Base-by-base conservation (phyloP, 2,329 filamentous ascomycete species). In the Ophiostoma sp. region DNA sequence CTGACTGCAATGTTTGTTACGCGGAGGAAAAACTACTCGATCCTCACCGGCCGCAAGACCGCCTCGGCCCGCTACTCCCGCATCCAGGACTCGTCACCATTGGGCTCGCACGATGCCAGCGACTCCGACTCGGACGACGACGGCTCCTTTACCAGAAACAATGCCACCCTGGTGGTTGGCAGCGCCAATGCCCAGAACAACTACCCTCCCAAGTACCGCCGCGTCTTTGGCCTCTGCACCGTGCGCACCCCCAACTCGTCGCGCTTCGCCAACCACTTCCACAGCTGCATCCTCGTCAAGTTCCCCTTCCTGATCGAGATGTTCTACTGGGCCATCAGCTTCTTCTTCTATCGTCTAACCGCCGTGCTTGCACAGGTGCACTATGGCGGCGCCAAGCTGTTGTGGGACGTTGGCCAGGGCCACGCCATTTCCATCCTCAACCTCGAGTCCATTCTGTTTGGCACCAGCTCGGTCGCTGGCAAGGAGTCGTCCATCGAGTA, bases 271-370 rank as follows among this genome's bases (percentile, higher is more conserved):
- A 79, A 83, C 69, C 79, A 88, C 75, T 75, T 85, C 62, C 87
- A 89, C 77, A 88, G 85, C 71, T 82, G 86, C 35, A 80, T 89
- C 68, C 78, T 89, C 67, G 83, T 87, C 74, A 87, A 87, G 74
- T 88, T 87, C 73, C 89, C 89, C 4, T 91, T 91, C 76, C 77
- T 91, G 69, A 83, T 91, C 67, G 89, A 91, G 77, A 90, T 91
- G 87, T 90, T 90, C 77, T 91, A 91, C 79, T 91, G 89, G 89
- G 82, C 84, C 62, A 82, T 90, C 74, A 90, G 88, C 75, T 85
- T 88, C 73, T 81, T 84, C 65, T 87, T 89, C 76, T 90, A 90
- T 79, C 82, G 84, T 52, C 80, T 87, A 77, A 89, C 87, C 8
- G 83, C 85, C 20, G 79, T 83, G 20, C 68, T 83, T 7, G 83